Conservation (phyloP, 129 eudicot genomes). For the Tanacetum coccineum region DNA sequence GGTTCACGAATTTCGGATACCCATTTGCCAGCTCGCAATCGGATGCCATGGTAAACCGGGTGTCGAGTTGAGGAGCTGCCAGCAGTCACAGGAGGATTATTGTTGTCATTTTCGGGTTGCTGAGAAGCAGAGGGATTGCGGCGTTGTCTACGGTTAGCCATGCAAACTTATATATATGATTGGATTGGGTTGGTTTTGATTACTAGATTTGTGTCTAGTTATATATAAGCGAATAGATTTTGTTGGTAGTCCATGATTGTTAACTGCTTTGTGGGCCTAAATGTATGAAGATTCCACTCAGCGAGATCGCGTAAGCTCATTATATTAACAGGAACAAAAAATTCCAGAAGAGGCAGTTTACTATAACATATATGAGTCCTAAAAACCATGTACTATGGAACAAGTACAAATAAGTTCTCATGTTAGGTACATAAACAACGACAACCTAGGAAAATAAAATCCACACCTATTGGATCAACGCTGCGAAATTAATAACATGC, state of each 20-base stretch:
- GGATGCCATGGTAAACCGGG: conserved; percentile 41
- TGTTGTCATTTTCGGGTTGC: conserved; percentile 20
- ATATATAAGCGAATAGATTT: not conserved
- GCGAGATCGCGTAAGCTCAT: not conserved
- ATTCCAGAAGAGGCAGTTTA: not conserved
- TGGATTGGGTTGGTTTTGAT: no score
- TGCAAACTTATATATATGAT: not conserved
- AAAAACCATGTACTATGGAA: not conserved
- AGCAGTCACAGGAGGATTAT: not conserved
- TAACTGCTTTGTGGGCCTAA: not conserved
- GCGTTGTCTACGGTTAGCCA: conserved; percentile 32
- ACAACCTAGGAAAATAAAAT: no score
- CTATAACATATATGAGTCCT: not conserved
- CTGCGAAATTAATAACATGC: not conserved
- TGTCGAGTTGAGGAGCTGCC: conserved; percentile 27
- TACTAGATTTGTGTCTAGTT: no score
- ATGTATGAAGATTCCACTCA: not conserved
- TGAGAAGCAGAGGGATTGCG: conserved; percentile 14
- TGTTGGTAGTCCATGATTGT: not conserved
- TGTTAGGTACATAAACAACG: not conserved
- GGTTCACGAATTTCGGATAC: conserved; percentile 48
- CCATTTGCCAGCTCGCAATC: conserved; percentile 45
- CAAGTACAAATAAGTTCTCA: not conserved
- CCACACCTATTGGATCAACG: not conserved
- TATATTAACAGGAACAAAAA: not conserved